Evolutionary conservation across 768 basidiomycete genomes (phyloP), one percentile per base, ranked within the genome.

Genomic region (Tricholoma saponaceum): DNA sequence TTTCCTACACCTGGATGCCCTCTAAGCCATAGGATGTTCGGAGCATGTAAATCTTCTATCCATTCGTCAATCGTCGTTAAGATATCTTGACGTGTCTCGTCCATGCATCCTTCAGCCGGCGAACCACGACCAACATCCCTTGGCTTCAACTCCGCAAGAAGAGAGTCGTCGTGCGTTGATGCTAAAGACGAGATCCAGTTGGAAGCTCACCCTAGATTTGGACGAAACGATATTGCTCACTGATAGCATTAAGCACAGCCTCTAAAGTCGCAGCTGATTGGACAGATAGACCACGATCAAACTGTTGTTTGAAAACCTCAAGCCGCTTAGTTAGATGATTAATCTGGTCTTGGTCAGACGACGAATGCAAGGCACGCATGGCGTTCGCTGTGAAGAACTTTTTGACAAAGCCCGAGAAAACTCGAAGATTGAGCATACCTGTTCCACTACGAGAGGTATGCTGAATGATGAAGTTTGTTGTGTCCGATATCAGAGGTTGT

Each of bases 1-100:
- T 69, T 69, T 12, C 68, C 68, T 1, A 59, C 63, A 16, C 66
- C 66, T 5, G 66, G 66, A 54, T 52, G 56, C 3, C 67, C 67
- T 3, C 52, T 43, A 22, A 69, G 46, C 66, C 64, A 65, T 12
- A 65, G 57, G 13, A 69, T 62, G 47, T 67, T 69, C 3, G 26
- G 39, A 22, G 58, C 59, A 12, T 60, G 50, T 18, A 57, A 13
- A 49, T 65, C 59, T 52, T 62, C 43, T 16, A 60, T 33, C 68
- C 41, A 50, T 9, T 9, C 25, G 2, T 51, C 33, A 14, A 56
- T 51, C 3, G 2, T 12, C 4, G 22, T 20, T 16, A 51, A 2
- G 18, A 56, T 49, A 26, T 56, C 55, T 26, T 39, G 14, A n/a
- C 64, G 54, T 4, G 64, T 65, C 3, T 58, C 61, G 20, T 56